phyloP scores from a whole-genome alignment of 371 early-diverging fungal genomes.

The Mucor mucedo region DNA sequence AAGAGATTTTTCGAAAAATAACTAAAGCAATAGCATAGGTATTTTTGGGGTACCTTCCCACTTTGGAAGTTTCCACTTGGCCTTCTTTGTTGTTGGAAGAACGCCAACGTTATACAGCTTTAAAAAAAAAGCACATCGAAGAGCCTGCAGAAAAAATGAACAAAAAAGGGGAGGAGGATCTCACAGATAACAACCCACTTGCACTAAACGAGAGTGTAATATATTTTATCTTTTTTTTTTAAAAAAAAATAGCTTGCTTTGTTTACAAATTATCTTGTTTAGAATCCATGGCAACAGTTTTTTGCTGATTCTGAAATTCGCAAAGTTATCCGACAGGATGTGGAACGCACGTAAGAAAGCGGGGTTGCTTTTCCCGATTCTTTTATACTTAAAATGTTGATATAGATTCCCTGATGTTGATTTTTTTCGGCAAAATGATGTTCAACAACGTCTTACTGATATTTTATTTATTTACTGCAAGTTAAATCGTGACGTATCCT shows the following conservation, averaged over 20 bases:
- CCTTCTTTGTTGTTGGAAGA: constrained; percentile 60
- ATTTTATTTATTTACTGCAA: constrained; percentile 93
- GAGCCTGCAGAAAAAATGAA: constrained; percentile 61
- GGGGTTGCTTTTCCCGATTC: not conserved
- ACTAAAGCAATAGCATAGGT: constrained; percentile 36
- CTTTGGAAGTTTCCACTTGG: constrained; percentile 65
- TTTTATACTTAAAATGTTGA: not conserved
- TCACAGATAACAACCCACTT: constrained; percentile 82
- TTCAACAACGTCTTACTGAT: constrained; percentile 78
- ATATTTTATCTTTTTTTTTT: constrained; percentile 7
- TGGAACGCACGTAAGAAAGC: constrained; percentile 82
- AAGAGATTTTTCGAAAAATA: not conserved
- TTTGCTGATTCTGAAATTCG: constrained; percentile 86
- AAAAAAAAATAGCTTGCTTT: not conserved
- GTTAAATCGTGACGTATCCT: constrained; percentile 83
- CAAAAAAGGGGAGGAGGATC: constrained; percentile 48
- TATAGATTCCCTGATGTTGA: constrained; percentile 85
- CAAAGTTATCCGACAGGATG: constrained; percentile 87
- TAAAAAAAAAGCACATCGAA: constrained; percentile 71
- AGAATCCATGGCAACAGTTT: constrained; percentile 94
- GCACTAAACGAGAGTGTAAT: constrained; percentile 78
- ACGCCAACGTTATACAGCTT: constrained; percentile 70
- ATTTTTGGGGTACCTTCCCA: constrained; percentile 61
- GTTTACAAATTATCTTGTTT: not conserved
- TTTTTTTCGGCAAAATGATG: constrained; percentile 70